Evolutionary conservation across 441 rosid genomes (phyloP).

Genomic region (Syzygium malaccense): DNA sequence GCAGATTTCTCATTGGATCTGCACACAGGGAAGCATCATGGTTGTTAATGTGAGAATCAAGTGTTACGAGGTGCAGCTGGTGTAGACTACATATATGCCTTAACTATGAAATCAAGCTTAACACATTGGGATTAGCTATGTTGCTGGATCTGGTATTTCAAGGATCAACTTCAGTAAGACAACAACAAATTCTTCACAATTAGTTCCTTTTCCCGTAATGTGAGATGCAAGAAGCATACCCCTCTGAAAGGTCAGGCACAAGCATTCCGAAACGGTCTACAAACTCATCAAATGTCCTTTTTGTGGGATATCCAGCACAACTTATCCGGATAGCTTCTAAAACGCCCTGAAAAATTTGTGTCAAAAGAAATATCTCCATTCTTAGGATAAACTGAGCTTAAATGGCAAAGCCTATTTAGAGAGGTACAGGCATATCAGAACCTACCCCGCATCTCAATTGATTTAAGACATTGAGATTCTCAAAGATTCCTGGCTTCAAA

Average conservation of each 20-base stretch:
- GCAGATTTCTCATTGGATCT: conserved; percentile 41
- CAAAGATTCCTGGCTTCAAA: conserved; percentile 56
- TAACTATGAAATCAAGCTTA: not conserved
- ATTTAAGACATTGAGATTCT: conserved; percentile 48
- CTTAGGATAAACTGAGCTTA: not conserved
- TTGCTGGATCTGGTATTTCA: not conserved
- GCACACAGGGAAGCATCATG: not conserved
- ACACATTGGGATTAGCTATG: not conserved
- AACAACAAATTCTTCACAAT: not conserved
- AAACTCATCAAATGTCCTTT: conserved; percentile 41
- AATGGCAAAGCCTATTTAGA: not conserved
- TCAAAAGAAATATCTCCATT: not conserved
- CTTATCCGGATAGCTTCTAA: conserved; percentile 51
- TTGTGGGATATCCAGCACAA: conserved; percentile 55
- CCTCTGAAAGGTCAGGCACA: conserved; percentile 33
- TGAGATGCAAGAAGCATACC: conserved; percentile 11
- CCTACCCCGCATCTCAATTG: conserved; percentile 71
- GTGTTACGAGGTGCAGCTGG: not conserved
- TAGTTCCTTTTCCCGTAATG: not conserved
- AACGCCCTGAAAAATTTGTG: conserved; percentile 34
- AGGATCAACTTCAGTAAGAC: not conserved
- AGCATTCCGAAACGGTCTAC: conserved; percentile 49
- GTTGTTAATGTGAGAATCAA: not conserved
- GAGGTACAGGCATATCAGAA: not conserved
- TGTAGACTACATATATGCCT: not conserved